Base-by-base conservation (phyloP, 345 rosid genomes). In the Odontarrhena argentea region DNA sequence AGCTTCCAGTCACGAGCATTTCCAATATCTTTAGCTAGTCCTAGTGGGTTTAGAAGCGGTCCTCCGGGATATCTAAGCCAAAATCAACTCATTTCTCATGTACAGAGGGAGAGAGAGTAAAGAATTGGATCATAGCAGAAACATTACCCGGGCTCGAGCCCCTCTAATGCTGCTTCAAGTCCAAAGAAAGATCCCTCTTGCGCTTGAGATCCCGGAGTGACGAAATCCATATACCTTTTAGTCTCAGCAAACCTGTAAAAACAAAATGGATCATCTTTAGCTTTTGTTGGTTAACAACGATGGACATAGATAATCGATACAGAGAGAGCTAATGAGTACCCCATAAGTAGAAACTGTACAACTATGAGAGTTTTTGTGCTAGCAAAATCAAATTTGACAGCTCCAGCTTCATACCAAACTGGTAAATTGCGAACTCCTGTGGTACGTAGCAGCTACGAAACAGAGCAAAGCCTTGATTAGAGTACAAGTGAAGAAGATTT, bases 371-470 rank as follows among this genome's bases (percentile, higher is more conserved):
- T 90, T 42, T 68, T 68, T 8, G 96, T 84, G 73, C 76, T 93
- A 37, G 97, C 92, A 68, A 90, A 79, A 18, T 80, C 83, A 46
- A 76, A 90, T 71, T 90, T 85, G 36, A 79, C 84, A 0, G 97
- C 96, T 13, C 97, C 98, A 11, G 98, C 97, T 84, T 90, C 92
- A 51, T 83, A 90, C 97, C 98, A 90, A 50, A 90, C 96, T 2
- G 98, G 98, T 69, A 93, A 73, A 47, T 86, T 55, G 32, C 74
- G 71, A 62, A 85, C 70, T 64, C 92, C 91, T 0, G 98, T 85
- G 38, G 81, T 84, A 1, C 97, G 90, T 11, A 90, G 92, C 22
- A 93, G 64, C 94, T 93, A 81, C 3, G 45, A 57, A 65, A 40
- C 67, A 65, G 72, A 51, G 43, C 35, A 43, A 41, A 45, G 24